A percentile compares a stretch with the other conserved stretches of the same genome.
Evolutionary conservation across 2,329 filamentous ascomycete genomes (phyloP).

Genomic region (Calonectria pseudoreteaudii): DNA sequence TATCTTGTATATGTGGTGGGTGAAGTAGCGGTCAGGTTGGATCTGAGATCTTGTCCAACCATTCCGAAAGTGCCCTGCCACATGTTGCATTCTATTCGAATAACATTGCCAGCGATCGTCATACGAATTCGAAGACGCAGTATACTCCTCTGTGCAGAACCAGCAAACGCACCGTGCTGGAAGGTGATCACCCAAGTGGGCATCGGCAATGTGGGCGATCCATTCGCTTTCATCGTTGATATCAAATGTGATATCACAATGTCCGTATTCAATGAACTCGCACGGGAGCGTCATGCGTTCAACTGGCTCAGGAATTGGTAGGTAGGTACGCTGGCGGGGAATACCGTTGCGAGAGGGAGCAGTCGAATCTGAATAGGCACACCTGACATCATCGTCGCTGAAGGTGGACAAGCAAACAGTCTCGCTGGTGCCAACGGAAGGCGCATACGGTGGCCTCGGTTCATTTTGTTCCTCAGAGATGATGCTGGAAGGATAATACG

Average conservation of each 20-base stretch:
- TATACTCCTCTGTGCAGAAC: conserved; percentile 60
- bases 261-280: conserved; percentile 54
- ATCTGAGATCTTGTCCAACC: conserved; percentile 39
- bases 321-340: conserved; percentile 21
- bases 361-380: conserved; percentile 35
- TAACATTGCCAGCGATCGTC: conserved; percentile 45
- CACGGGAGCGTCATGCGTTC: conserved; percentile 43
- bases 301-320: conserved; percentile 7
- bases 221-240: conserved; percentile 54
- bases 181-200: conserved; percentile 51
- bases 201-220: conserved; percentile 57
- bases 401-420: conserved; percentile 30
- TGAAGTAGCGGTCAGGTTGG: conserved; percentile 55
- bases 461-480: background rate
- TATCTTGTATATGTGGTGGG: conserved; percentile 50
- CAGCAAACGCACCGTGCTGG: conserved; percentile 58
- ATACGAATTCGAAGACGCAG: conserved; percentile 15
- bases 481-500: background rate
- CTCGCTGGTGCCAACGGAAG: conserved; percentile 28
- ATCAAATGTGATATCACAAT: conserved; percentile 54
- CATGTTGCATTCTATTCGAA: conserved; percentile 60
- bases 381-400: background rate
- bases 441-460: background rate
- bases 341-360: conserved; percentile 36
- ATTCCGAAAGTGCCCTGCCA: conserved; percentile 56